phyloP scores from a whole-genome alignment of 495 filamentous ascomycete species.

The Symbiotaphrina buchneri region DNA sequence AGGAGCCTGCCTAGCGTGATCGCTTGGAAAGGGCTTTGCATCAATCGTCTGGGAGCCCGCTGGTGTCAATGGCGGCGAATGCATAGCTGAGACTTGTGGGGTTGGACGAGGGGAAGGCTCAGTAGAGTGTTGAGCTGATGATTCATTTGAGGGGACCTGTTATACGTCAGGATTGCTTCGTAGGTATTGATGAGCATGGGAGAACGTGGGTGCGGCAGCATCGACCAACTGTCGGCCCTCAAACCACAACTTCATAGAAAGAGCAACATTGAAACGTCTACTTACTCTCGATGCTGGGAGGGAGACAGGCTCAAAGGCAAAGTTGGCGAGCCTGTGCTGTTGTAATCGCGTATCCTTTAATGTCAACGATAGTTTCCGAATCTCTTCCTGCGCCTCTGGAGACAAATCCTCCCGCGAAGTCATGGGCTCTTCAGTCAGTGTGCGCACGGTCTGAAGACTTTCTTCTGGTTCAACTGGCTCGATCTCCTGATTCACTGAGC shows the following conservation, averaged over 20 bases:
- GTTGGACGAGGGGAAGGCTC: conserved; percentile 2
- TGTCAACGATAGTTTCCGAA: conserved; percentile 48
- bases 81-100: conserved; percentile 30
- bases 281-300: conserved; percentile 70
- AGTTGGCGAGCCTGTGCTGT: conserved; percentile 60
- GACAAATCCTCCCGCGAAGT: conserved; percentile 13
- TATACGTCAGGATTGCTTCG: neutral
- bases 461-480: conserved; percentile 36
- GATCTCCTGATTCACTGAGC: conserved; percentile 59
- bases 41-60: conserved; percentile 43
- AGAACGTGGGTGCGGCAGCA: no score
- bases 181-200: no score
- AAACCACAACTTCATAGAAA: no score
- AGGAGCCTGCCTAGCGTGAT: conserved; percentile 2
- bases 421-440: conserved; percentile 12
- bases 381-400: conserved; percentile 34
- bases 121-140: conserved; percentile 1
- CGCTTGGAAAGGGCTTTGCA: conserved; percentile 10
- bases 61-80: conserved; percentile 80
- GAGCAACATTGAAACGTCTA: conserved; percentile 6
- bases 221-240: no score
- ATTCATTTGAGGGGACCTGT: conserved; percentile 3
- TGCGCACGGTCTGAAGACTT: conserved; percentile 13
- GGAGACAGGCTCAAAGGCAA: conserved; percentile 70
- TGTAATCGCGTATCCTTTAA: conserved; percentile 56